Conservation (phyloP, 768 basidiomycete species). For the Psilocybe subaeruginosa region DNA sequence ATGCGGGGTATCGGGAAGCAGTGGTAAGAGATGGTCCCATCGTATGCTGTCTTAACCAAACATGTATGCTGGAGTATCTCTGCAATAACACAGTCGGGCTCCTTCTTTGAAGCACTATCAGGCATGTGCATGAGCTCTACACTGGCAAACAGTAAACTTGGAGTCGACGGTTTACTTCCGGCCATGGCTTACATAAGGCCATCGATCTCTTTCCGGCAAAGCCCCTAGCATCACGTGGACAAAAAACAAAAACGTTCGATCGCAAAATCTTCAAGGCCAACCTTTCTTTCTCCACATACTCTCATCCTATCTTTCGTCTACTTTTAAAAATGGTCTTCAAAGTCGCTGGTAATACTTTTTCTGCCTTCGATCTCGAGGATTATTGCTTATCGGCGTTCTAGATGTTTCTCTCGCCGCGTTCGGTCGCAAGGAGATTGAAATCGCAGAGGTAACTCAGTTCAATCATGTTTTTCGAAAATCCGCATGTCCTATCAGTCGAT, state of each 20-base stretch:
- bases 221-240: slow-evolving; percentile 29
- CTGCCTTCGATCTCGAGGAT: background rate
- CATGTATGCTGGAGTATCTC: slow-evolving; percentile 80
- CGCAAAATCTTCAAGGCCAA: slow-evolving; percentile 23
- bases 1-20: slow-evolving; percentile 80
- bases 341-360: slow-evolving; percentile 69
- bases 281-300: slow-evolving; percentile 21
- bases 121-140: background rate
- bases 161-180: background rate
- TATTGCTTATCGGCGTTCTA: slow-evolving; percentile 30
- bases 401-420: slow-evolving; percentile 98
- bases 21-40: slow-evolving; percentile 38
- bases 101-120: background rate
- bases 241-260: slow-evolving; percentile 42
- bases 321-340: slow-evolving; percentile 77
- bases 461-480: slow-evolving; percentile 1
- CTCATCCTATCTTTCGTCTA: slow-evolving; percentile 28
- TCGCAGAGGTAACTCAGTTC: slow-evolving; percentile 80
- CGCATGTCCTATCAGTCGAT: slow-evolving; percentile 13
- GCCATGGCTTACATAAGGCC: slow-evolving; percentile 12
- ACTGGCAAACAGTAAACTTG: background rate
- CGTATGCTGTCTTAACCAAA: slow-evolving; percentile 34
- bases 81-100: slow-evolving; percentile 55
- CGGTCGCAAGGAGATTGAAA: slow-evolving; percentile 99
- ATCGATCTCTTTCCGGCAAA: slow-evolving; percentile 12